Evolutionary conservation across 305 asterid genomes (phyloP).

Genomic region (Fraxinus sp.): DNA sequence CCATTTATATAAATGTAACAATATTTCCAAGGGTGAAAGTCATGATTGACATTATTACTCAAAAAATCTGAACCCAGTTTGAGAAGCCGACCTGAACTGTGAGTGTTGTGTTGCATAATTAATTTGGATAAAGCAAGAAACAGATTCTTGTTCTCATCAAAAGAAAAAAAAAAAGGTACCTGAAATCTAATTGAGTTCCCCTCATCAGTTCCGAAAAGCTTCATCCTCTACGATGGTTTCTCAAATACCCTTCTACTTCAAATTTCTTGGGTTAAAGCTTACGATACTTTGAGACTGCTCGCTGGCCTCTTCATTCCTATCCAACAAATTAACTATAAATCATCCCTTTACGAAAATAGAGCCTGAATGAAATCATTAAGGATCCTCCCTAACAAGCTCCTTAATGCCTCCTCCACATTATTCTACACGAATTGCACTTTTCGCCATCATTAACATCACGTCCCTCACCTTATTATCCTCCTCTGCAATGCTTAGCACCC

Average conservation of each 20-base stretch:
- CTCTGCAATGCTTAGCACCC: conserved; percentile 59
- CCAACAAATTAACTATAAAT: conserved; percentile 54
- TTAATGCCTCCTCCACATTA: conserved; percentile 71
- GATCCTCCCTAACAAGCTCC: conserved; percentile 61
- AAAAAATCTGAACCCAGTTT: background rate
- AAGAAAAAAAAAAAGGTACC: background rate
- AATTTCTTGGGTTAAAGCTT: conserved; percentile 69
- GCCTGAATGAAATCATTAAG: conserved; percentile 75
- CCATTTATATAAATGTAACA: background rate
- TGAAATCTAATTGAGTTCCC: conserved; percentile 26
- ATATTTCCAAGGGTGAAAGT: background rate
- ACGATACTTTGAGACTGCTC: conserved; percentile 57
- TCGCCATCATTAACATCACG: conserved; percentile 70
- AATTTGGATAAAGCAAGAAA: background rate
- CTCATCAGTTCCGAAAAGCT: conserved; percentile 62
- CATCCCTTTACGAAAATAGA: conserved; percentile 82
- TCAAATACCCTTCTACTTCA: conserved; percentile 75
- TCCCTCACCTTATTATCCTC: conserved; percentile 58
- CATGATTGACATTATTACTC: background rate
- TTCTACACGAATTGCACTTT: conserved; percentile 72
- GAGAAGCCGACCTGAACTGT: background rate
- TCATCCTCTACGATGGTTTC: conserved; percentile 74
- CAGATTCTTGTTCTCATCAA: background rate
- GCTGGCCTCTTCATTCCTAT: conserved; percentile 62
- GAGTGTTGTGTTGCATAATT: conserved; percentile 10